phyloP scores from a whole-genome alignment of 2,329 filamentous ascomycete species.

The Diplodia scrobiculata region DNA sequence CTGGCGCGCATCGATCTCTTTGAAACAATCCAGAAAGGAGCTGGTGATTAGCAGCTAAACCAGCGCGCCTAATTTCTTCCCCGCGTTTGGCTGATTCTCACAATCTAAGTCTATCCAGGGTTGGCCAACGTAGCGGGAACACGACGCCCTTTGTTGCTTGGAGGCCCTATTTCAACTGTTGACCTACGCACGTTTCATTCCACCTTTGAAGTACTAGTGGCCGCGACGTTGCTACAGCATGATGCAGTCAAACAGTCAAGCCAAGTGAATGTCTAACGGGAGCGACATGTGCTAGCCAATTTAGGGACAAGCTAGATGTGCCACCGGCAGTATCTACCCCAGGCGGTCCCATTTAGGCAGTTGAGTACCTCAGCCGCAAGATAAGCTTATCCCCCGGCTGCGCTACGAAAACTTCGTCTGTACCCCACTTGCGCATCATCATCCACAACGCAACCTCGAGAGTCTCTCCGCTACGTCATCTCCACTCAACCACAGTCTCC shows the following conservation, averaged over 20 bases:
- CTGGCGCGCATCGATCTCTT: not conserved
- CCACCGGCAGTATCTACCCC: not conserved
- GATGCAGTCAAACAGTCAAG: no score
- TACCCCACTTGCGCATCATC: not conserved
- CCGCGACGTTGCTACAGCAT: no score
- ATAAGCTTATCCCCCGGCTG: constrained; percentile 6
- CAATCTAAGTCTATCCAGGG: not conserved
- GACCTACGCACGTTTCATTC: no score
- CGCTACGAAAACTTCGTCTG: not conserved
- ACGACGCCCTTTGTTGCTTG: no score
- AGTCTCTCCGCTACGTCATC: not conserved
- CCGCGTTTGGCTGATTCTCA: not conserved
- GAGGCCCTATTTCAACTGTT: not conserved
- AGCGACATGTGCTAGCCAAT: not conserved
- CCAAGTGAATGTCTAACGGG: not conserved
- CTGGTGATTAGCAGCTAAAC: not conserved
- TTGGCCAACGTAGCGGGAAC: not conserved
- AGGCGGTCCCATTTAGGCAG: not conserved
- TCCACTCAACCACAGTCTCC: not conserved
- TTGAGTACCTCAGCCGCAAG: not conserved
- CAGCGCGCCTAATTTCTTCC: not conserved
- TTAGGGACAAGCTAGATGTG: not conserved
- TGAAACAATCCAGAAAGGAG: not conserved
- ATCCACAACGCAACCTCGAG: not conserved
- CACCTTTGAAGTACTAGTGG: no score